phyloP scores from a whole-genome alignment of 2,329 filamentous ascomycete genomes.

The Diaporthe caulivora region DNA sequence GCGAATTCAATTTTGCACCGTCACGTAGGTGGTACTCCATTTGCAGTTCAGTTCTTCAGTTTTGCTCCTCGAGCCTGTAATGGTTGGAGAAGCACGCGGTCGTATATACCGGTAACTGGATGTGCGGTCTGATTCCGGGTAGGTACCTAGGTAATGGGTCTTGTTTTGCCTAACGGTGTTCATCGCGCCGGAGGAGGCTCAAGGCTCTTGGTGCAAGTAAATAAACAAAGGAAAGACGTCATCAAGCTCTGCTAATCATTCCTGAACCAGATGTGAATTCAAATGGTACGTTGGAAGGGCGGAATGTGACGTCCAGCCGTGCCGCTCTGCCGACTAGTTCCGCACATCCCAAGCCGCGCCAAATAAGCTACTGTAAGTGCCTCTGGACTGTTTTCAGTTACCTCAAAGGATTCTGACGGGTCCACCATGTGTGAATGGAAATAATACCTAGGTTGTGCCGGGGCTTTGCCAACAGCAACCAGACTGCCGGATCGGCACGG shows the following conservation, averaged over 20 bases:
- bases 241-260: too few relatives aligned
- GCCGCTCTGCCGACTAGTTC: conserved; percentile 22
- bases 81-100: too few relatives aligned
- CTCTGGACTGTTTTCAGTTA: background rate
- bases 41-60: background rate
- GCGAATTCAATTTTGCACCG: background rate
- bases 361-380: background rate
- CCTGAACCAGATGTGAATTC: background rate
- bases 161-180: too few relatives aligned
- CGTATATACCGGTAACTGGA: too few relatives aligned
- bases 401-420: conserved; percentile 7
- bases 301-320: background rate
- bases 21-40: background rate
- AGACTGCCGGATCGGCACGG: conserved; percentile 7
- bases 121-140: too few relatives aligned
- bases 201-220: background rate
- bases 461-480: background rate
- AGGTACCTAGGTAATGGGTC: too few relatives aligned
- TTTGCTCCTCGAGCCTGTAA: background rate
- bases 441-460: background rate
- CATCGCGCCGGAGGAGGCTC: too few relatives aligned
- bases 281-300: background rate
- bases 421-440: background rate
- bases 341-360: background rate
- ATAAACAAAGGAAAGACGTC: background rate